Evolutionary conservation across 805 yeast genomes (phyloP), one percentile per base, ranked within the genome.

Genomic region (Kockiozyma suomiensis): DNA sequence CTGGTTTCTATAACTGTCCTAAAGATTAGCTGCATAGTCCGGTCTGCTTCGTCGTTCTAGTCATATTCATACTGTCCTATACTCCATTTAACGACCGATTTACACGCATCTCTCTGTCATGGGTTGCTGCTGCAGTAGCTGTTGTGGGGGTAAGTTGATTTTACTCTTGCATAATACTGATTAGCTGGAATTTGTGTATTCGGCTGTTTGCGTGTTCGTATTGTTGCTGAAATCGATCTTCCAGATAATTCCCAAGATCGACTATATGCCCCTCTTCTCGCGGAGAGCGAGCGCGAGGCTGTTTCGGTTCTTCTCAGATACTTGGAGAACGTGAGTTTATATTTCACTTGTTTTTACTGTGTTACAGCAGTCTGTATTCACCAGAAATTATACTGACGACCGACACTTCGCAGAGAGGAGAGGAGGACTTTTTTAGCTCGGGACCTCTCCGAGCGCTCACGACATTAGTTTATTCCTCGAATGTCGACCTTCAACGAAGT

Each of bases 271-370:
- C 96, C 93, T 41, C 79, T 90, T 54, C 78, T 94, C 58, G 97
- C 97, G 10, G 98, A 94, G 70, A 91, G 93, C 72, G 99, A 94
- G 76, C 82, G 99, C 62, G 97, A 90, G 69, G 99, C 99, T 32
- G 96, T 94, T 49, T 86, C 97, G 6, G 89, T 93, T 1, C 79
- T 94, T 57, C 79, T 94, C 59, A 93, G 90, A 67, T 94, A 88
- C 74, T 79, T 94, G 62, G 99, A 94, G 73, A 91, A 92, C 74
- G 78, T 78, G 64, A 53, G 71, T 62, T 19, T 19, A 17, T 52
- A 4, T 8, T 32, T 17, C 15, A 33, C 10, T 21, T 21, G 6
- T 17, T 35, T 10, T 13, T 41, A n/a, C 26, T 13, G 10, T 17
- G 37, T 37, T 17, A 6, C 47, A 3, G 47, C 30, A 6, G 5